Conservation (phyloP, 2,329 filamentous ascomycete species). For the Ophiosphaerella herpotricha region DNA sequence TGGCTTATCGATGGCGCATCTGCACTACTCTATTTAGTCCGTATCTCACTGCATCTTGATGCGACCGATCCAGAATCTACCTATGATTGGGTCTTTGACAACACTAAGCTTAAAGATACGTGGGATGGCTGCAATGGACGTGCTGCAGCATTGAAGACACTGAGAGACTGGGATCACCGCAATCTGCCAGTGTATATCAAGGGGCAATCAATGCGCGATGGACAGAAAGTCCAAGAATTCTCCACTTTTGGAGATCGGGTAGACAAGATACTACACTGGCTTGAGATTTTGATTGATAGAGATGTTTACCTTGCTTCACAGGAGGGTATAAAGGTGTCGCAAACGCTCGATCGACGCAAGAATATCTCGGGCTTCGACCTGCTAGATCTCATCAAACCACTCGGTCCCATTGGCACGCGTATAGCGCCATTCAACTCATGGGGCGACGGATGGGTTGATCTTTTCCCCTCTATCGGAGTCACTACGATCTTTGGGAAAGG, state of each 20-base stretch:
- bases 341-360: constrained; percentile 1
- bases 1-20: constrained; percentile 47
- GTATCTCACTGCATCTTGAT: constrained; percentile 2
- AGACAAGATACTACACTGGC: neutral
- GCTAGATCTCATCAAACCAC: constrained; percentile 2
- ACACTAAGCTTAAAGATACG: neutral
- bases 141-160: neutral
- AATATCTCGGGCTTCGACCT: constrained; percentile 1
- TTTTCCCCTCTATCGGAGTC: constrained; percentile 1
- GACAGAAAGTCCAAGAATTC: neutral
- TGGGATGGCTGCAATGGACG: constrained; percentile 3
- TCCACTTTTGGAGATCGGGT: constrained; percentile 1
- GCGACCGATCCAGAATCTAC: neutral
- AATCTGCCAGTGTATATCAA: constrained; percentile 2
- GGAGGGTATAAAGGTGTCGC: neutral
- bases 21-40: constrained; percentile 43
- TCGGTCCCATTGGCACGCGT: neutral
- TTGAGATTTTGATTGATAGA: constrained; percentile 2
- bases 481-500: constrained; percentile 2
- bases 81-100: constrained; percentile 5
- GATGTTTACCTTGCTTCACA: neutral
- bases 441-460: constrained; percentile 2
- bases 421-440: neutral
- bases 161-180: constrained; percentile 4
- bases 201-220: neutral